Evolutionary conservation across 1,139 yeast species (phyloP).

Genomic region (Suhomyces panamericanus): DNA sequence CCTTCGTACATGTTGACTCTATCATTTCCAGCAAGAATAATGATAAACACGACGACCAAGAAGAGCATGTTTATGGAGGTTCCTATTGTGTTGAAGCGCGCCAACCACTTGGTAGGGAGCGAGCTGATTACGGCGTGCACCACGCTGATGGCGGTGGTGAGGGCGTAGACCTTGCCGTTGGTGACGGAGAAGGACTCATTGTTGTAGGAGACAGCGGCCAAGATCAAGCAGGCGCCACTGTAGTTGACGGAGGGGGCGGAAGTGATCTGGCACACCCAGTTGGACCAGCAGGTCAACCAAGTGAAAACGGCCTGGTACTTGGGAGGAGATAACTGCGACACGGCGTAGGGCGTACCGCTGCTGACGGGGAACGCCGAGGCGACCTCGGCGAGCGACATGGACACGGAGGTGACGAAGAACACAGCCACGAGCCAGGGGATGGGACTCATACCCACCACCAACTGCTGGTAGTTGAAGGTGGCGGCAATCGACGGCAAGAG

Average conservation of each 20-base stretch:
- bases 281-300: constrained; percentile 29
- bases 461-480: constrained; percentile 53
- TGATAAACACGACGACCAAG: constrained; percentile 54
- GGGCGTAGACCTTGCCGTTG: constrained; percentile 24
- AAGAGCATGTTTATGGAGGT: constrained; percentile 53
- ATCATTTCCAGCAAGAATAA: constrained; percentile 57
- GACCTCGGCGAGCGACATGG: constrained; percentile 49
- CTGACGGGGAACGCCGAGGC: constrained; percentile 52
- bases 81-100: constrained; percentile 54
- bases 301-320: constrained; percentile 54
- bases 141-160: constrained; percentile 47
- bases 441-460: constrained; percentile 54
- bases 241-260: constrained; percentile 67
- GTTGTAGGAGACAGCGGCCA: constrained; percentile 48
- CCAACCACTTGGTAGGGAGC: constrained; percentile 56
- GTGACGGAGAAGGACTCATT: constrained; percentile 18
- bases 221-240: constrained; percentile 59
- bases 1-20: constrained; percentile 29
- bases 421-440: constrained; percentile 57
- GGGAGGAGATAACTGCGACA: constrained; percentile 54
- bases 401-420: constrained; percentile 51
- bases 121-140: constrained; percentile 52
- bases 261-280: constrained; percentile 55
- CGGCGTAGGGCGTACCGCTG: constrained; percentile 52
- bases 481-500: constrained; percentile 70